phyloP scores from a whole-genome alignment of 2,329 filamentous ascomycete species.

The Pseudogymnoascus sp. region DNA sequence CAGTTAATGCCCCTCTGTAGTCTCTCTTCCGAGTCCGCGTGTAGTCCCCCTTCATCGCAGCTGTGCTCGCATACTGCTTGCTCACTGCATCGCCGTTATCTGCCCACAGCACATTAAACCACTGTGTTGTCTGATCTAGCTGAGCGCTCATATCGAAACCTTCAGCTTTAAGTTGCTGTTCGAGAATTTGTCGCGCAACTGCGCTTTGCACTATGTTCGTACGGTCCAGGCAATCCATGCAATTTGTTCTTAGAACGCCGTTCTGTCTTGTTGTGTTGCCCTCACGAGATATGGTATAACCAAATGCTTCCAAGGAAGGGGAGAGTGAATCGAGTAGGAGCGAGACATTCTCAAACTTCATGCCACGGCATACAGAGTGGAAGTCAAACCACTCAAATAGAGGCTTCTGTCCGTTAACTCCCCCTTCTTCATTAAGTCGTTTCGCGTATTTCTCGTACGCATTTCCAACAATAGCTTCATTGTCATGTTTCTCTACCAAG shows the following conservation, averaged over 20 bases:
- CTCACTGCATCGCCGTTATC: slow-evolving; percentile 96
- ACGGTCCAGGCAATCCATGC: slow-evolving; percentile 95
- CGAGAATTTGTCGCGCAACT: slow-evolving; percentile 74
- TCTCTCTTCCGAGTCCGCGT: slow-evolving; percentile 86
- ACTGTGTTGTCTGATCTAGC: slow-evolving; percentile 68
- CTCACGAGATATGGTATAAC: slow-evolving; percentile 53
- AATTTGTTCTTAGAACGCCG: slow-evolving; percentile 86
- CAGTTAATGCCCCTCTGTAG: slow-evolving; percentile 83
- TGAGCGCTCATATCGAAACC: slow-evolving; percentile 70
- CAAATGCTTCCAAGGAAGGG: slow-evolving; percentile 57
- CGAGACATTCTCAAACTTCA: slow-evolving; percentile 96
- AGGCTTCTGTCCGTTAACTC: slow-evolving; percentile 41
- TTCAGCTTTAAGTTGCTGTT: slow-evolving; percentile 67
- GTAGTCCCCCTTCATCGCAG: slow-evolving; percentile 93
- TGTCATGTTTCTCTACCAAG: slow-evolving; percentile 80
- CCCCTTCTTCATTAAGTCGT: slow-evolving; percentile 55
- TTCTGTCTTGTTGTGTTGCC: slow-evolving; percentile 46
- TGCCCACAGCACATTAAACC: slow-evolving; percentile 96
- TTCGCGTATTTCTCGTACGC: slow-evolving; percentile 64
- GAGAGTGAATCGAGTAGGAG: slow-evolving; percentile 65
- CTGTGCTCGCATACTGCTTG: slow-evolving; percentile 91
- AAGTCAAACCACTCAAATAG: slow-evolving; percentile 97
- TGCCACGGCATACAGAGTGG: slow-evolving; percentile 81
- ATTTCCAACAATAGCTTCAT: slow-evolving; percentile 70
- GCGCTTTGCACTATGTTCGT: slow-evolving; percentile 96